These are phyloP conservation scores for Adansonia gregorii DNA, from an alignment of 441 rosid genomes.

Conservation along the genomic window DNA sequence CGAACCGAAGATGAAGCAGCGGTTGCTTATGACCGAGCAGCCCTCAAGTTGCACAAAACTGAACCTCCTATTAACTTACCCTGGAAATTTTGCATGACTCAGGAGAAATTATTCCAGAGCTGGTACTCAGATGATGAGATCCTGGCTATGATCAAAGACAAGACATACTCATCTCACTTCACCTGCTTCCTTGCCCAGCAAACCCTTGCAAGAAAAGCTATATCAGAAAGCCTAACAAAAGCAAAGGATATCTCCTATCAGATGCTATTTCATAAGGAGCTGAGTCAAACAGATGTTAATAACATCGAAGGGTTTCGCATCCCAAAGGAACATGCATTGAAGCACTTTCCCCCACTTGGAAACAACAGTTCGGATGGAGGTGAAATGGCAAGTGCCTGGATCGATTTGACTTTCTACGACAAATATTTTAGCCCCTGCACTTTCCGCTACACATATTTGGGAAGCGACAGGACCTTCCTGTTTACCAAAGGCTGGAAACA, in stretches of 20 bases:
- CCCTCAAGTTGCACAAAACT: slow-evolving; percentile 39
- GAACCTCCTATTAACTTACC: slow-evolving; percentile 23
- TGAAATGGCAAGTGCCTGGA: slow-evolving; percentile 6
- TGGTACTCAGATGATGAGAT: slow-evolving; percentile 12
- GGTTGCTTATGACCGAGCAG: slow-evolving; percentile 43
- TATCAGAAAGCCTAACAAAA: neutral
- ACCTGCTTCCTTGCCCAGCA: slow-evolving; percentile 18
- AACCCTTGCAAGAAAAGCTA: neutral
- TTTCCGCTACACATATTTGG: slow-evolving; percentile 39
- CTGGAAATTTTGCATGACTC: neutral
- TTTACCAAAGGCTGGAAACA: slow-evolving; percentile 39
- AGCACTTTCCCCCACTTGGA: slow-evolving; percentile 27
- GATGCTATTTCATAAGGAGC: slow-evolving; percentile 29
- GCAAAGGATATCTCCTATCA: slow-evolving; percentile 14
- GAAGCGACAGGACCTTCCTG: slow-evolving; percentile 32
- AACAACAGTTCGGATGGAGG: neutral
- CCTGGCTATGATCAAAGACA: slow-evolving; percentile 12
- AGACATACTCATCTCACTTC: slow-evolving; percentile 7
- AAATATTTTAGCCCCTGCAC: slow-evolving; percentile 33
- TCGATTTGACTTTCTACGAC: slow-evolving; percentile 34
- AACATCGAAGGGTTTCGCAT: slow-evolving; percentile 30
- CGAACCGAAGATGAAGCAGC: slow-evolving; percentile 38
- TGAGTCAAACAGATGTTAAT: slow-evolving; percentile 32
- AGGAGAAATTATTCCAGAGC: slow-evolving; percentile 20
- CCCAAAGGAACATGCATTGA: slow-evolving; percentile 32